These are phyloP conservation scores for Magnolia kwangsiensis DNA, from an alignment of 164 flowering plant species.

Conservation along the genomic window DNA sequence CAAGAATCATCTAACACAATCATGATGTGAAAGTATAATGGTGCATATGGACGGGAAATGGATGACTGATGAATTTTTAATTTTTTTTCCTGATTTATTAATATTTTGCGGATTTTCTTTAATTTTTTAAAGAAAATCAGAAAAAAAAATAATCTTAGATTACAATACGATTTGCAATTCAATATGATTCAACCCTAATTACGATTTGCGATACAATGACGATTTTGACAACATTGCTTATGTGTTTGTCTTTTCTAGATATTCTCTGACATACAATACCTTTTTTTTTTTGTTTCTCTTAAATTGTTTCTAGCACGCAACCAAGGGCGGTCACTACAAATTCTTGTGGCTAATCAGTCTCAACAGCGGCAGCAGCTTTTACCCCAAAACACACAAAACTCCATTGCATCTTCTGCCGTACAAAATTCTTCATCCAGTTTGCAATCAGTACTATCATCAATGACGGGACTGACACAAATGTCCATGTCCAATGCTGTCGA, in stretches of 20 bases:
- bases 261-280: background rate
- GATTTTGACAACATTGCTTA: no score
- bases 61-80: no score
- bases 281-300: background rate
- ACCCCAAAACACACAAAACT: slow-evolving; percentile 48
- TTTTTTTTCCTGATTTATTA: background rate
- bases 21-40: no score
- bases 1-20: no score
- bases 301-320: slow-evolving; percentile 24
- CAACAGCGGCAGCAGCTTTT: slow-evolving; percentile 55
- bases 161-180: background rate
- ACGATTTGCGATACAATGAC: background rate
- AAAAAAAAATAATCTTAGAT: background rate
- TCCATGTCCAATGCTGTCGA: slow-evolving; percentile 42
- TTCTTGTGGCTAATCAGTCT: slow-evolving; percentile 55
- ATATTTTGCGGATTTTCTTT: background rate
- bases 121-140: background rate
- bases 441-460: slow-evolving; percentile 42
- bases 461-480: slow-evolving; percentile 43
- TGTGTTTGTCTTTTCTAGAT: background rate
- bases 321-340: slow-evolving; percentile 42
- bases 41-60: no score
- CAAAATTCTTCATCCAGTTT: slow-evolving; percentile 47
- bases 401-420: slow-evolving; percentile 41
- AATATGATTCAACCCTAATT: background rate